Conservation (phyloP, 1,284 basidiomycete species). For the Vanrija pseudolonga region DNA sequence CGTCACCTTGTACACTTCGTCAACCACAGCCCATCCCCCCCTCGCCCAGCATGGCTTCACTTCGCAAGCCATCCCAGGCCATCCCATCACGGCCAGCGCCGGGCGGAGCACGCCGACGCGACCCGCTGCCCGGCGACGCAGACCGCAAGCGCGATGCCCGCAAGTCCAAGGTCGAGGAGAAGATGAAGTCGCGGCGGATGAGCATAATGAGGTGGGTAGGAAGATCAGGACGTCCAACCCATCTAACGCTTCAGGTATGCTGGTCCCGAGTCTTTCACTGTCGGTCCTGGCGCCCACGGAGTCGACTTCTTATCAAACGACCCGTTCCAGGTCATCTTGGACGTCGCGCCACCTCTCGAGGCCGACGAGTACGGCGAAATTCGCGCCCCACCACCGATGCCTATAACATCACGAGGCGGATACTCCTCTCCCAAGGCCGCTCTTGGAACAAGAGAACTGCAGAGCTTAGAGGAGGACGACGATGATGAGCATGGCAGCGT, state of each 20-base stretch:
- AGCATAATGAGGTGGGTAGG: constrained; percentile 63
- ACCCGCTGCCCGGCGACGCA: constrained; percentile 13
- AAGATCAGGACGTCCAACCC: constrained; percentile 50
- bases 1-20: background rate
- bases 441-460: too few species aligned
- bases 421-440: too few species aligned
- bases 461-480: constrained; percentile 6
- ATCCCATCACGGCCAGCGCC: background rate
- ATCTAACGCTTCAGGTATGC: constrained; percentile 27
- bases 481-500: constrained; percentile 3
- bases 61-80: constrained; percentile 20
- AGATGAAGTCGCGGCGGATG: constrained; percentile 82
- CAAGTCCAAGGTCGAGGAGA: constrained; percentile 79
- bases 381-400: background rate
- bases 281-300: background rate
- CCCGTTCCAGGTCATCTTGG: constrained; percentile 31
- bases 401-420: too few species aligned
- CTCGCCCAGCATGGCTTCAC: constrained; percentile 35
- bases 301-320: constrained; percentile 27
- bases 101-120: constrained; percentile 2
- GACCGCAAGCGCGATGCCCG: constrained; percentile 19
- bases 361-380: constrained; percentile 20
- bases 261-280: constrained; percentile 33
- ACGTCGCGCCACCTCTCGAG: constrained; percentile 17
- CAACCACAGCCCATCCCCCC: background rate